Base-by-base conservation (phyloP, 768 basidiomycete genomes). In the Galerina sulciceps region DNA sequence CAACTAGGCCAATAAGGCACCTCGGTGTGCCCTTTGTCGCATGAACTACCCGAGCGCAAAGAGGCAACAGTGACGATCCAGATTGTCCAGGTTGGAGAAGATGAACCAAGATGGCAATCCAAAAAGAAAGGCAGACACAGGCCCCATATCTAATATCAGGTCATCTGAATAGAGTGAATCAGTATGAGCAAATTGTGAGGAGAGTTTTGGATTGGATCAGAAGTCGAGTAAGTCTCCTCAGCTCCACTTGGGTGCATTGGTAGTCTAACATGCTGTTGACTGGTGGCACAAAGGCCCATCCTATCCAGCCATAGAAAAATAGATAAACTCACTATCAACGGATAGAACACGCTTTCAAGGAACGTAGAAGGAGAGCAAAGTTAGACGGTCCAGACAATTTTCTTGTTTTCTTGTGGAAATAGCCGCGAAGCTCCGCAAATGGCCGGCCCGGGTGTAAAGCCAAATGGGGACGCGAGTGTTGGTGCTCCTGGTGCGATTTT, bases 221-320 rank as follows among this genome's bases (percentile, higher is more conserved):
- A 50, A 74, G 74, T 76, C 73, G 71, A 71, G 61, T 66, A 62
- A 59, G 60, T 76, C 57, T 81, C 79, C 77, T 66, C 79, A 77
- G 65, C 70, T 74, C 74, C 72, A 62, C 65, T 57, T 64, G 61
- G 73, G 72, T 67, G 72, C 68, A 69, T 81, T 68, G 77, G 79
- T 74, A 81, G 79, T 80, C 79, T 81, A 82, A 81, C 79, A 81
- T 81, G 80, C 79, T 72, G 67, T 77, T 74, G 75, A 77, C 73
- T 71, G 58, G 56, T 55, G 77, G 70, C 72, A 61, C 56, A 67
- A 51, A 71, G 60, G 72, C 76, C 72, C 79, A 81, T 80, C 77
- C 72, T 72, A 36, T 37, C 23, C 26, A 31, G 57, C 56, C 23
- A 53, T 46, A 58, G 38, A 35, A 50, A 20, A 51, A 40, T 55